A percentile compares a stretch with the other conserved stretches of the same genome.
Conservation (phyloP, 768 basidiomycete species). For the Trametes punicea region DNA sequence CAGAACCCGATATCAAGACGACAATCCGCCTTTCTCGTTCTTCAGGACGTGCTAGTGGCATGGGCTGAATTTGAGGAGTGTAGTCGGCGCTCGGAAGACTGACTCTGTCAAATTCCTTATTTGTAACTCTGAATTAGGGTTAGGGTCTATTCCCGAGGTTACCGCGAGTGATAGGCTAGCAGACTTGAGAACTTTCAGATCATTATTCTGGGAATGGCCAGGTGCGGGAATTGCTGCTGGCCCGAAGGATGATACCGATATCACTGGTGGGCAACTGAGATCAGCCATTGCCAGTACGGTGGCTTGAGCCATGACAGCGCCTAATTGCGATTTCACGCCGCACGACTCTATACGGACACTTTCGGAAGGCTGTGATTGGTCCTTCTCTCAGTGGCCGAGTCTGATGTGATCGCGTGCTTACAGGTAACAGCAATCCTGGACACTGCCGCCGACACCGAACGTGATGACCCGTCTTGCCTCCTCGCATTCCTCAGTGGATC, state of each 20-base stretch:
- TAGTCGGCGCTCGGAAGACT: background rate
- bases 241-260: background rate
- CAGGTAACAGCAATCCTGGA: too few species aligned
- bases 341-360: background rate
- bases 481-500: too few species aligned
- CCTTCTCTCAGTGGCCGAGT: background rate
- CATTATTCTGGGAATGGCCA: background rate
- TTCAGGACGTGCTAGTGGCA: slow-evolving; percentile 6
- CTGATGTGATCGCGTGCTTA: too few species aligned
- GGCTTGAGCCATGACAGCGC: background rate
- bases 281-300: background rate
- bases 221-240: background rate
- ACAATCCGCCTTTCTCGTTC: slow-evolving; percentile 37
- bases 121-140: background rate
- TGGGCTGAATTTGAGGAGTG: background rate
- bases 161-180: background rate
- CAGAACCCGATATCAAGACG: slow-evolving; percentile 67
- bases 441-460: too few species aligned
- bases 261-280: background rate
- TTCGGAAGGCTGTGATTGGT: background rate
- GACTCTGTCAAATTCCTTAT: background rate
- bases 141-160: background rate
- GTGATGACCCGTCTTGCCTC: background rate
- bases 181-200: background rate
- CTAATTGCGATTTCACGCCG: background rate